Conservation (phyloP, 1,284 basidiomycete genomes). For the Trametes pubescens region DNA sequence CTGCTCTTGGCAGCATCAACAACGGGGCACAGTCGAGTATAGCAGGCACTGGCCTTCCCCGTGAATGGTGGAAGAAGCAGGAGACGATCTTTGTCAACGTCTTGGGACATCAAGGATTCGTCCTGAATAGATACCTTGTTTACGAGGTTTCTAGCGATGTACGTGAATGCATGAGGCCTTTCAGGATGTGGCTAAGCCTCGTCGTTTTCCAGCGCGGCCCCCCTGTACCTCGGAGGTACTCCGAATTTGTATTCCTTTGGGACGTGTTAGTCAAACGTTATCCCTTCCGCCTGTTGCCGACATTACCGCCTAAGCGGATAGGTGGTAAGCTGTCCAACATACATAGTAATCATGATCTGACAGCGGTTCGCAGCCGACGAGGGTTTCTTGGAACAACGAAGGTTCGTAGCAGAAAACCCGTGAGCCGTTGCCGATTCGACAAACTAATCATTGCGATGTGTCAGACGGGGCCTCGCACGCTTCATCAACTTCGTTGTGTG, state of each 20-base stretch:
- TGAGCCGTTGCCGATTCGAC: too few relatives aligned
- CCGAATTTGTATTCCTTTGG: slow-evolving; percentile 90
- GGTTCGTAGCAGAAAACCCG: slow-evolving; percentile 48
- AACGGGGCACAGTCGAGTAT: slow-evolving; percentile 66
- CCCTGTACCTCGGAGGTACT: slow-evolving; percentile 81
- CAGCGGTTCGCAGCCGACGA: slow-evolving; percentile 71
- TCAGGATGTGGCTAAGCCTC: background rate
- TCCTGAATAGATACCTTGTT: slow-evolving; percentile 83
- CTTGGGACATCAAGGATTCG: slow-evolving; percentile 87
- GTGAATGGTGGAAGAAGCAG: slow-evolving; percentile 86
- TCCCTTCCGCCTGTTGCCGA: slow-evolving; percentile 92
- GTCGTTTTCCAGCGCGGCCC: slow-evolving; percentile 56
- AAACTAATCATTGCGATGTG: background rate
- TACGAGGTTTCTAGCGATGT: slow-evolving; percentile 87
- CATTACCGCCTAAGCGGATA: slow-evolving; percentile 89
- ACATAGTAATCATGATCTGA: background rate
- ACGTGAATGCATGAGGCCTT: slow-evolving; percentile 39
- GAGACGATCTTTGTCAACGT: slow-evolving; percentile 76
- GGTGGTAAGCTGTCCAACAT: slow-evolving; percentile 67
- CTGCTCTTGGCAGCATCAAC: slow-evolving; percentile 40
- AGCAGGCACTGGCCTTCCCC: slow-evolving; percentile 74
- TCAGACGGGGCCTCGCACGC: slow-evolving; percentile 82
- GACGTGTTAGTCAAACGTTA: slow-evolving; percentile 83
- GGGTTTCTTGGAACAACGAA: slow-evolving; percentile 87
- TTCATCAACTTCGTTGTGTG: slow-evolving; percentile 84